Base-by-base conservation (phyloP, 768 basidiomycete species). In the Boletus vermiculosoides region DNA sequence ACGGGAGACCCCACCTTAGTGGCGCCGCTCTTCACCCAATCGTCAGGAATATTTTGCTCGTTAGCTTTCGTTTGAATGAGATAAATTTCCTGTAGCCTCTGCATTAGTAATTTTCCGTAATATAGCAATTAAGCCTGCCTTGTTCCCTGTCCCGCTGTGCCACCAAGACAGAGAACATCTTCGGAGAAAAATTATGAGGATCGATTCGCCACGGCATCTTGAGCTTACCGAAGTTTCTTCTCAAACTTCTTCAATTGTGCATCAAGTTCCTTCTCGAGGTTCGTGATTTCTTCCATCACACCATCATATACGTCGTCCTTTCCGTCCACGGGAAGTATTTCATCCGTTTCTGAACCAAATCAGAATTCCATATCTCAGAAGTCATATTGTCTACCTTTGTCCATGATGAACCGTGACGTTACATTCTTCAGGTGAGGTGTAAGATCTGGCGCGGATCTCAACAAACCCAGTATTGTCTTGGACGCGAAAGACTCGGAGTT, bases 281-380 rank as follows among this genome's bases (percentile, higher is more conserved):
- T 78, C 3, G 71, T 67, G 39, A 97, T 94, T 63, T 90, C 89
- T 30, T 76, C 73, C 70, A 84, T 82, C 41, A 95, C 81, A 16
- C 76, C 79, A 68, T 98, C 96, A 63, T 92, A 98, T 41, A 78
- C 85, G 25, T 87, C 84, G 62, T 98, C 93, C 63, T 90, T 90
- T 23, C 94, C 95, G n/a, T 83, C 78, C 51, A 81, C 79, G 2
- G 97, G 97, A 18, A 92, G 74, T 2, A 98, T 79, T 60, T 89
- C 85, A 64, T 86, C 83, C 49, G 72, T 73, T 59, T 83, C 86
- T 89, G 55, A n/a, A 62, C 53, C 16, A 55, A 56, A 64, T 67
- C 59, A 67, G 67, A 66, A 59, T 55, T 52, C n/a, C 34, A 55
- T 55, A 30, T 58, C 50, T 39, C 23, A 40, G 42, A 59, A 57